These are phyloP conservation scores for Aureobasidium sp. DNA, from an alignment of 2,329 filamentous ascomycete species.

Conservation along the genomic window DNA sequence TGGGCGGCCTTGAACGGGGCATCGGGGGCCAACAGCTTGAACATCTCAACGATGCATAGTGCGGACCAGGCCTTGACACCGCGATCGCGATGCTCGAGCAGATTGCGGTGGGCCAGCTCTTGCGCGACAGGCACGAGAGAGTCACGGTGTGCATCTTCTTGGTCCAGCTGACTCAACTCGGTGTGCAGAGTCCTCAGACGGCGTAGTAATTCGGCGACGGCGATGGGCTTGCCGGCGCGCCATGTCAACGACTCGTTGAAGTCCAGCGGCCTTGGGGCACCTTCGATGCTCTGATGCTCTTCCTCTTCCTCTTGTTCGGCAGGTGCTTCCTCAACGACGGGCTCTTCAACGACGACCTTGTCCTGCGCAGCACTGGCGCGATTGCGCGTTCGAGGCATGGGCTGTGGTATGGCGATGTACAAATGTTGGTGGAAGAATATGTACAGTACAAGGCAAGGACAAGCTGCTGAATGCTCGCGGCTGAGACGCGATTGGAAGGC, in stretches of 20 bases:
- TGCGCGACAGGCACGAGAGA: conserved; percentile 79
- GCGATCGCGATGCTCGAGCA: conserved; percentile 85
- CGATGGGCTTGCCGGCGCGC: conserved; percentile 84
- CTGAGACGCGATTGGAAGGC: background rate
- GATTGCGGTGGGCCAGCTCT: conserved; percentile 72
- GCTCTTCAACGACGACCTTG: conserved; percentile 2
- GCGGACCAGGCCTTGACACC: conserved; percentile 86
- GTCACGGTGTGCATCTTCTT: conserved; percentile 76
- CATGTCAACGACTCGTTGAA: conserved; percentile 87
- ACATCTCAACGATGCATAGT: conserved; percentile 85
- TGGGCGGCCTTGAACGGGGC: conserved; percentile 87
- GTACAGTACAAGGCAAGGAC: background rate
- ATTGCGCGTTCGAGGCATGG: conserved; percentile 17
- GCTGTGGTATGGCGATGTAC: background rate
- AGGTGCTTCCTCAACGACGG: conserved; percentile 3
- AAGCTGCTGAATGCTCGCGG: background rate
- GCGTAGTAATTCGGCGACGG: conserved; percentile 71
- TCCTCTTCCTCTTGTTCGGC: conserved; percentile 16
- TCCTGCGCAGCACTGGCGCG: conserved; percentile 16
- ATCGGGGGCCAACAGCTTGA: conserved; percentile 87
- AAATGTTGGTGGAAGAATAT: conserved; percentile 1
- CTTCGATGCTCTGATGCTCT: conserved; percentile 21
- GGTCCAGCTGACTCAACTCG: conserved; percentile 79
- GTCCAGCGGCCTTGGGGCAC: conserved; percentile 42
- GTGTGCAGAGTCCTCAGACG: conserved; percentile 73